Base-by-base conservation (phyloP, 148 eudicot species). In the Fagopyrum esculentum region DNA sequence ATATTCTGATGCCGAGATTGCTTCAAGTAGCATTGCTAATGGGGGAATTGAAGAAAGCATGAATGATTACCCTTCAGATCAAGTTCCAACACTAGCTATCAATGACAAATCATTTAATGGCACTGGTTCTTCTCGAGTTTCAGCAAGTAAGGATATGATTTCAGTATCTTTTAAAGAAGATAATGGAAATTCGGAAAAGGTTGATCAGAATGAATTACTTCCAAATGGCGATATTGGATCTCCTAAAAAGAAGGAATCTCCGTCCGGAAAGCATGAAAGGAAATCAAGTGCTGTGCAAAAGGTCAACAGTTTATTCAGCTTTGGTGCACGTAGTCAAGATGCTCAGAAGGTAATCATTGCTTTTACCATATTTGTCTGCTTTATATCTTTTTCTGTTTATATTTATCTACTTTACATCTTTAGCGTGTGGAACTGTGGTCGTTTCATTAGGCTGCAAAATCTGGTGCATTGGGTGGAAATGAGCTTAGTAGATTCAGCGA, bases 401-500 rank as follows among this genome's bases (percentile, higher is more conserved):
- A 35, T 35, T 35, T 35, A 2, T 35, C 40, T 35, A 35, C 40
- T 30, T 55, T 55, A 50, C 13, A 35, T 48, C 46, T 51, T 40
- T 45, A 17, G 16, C 56, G 22, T 10, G 22, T 75, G 10, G 15
- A 15, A 35, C 5, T 10, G 4, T 46, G 72, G 12, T 29, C 50
- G 10, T 10, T 40, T 69, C 69, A 72, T 74, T 76, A 91, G 97
- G 88, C 64, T 78, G 84, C 80, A 7, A 90, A 90, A 81, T 80
- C 85, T 71, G 71, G 77, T 44, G 50, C 80, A 50, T 77, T 83
- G 44, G 82, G 77, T 35, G 91, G 78, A 71, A 87, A 89, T 74
- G 97, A 89, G 81, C 86, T 95, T 10, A 89, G 89, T 83, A 90
- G 84, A 83, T 95, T 95, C 78, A 92, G 97, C 84, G 98, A 95